These are phyloP conservation scores for Butyriboletus appendiculatus DNA, from an alignment of 1,284 basidiomycete species.

Conservation along the genomic window DNA sequence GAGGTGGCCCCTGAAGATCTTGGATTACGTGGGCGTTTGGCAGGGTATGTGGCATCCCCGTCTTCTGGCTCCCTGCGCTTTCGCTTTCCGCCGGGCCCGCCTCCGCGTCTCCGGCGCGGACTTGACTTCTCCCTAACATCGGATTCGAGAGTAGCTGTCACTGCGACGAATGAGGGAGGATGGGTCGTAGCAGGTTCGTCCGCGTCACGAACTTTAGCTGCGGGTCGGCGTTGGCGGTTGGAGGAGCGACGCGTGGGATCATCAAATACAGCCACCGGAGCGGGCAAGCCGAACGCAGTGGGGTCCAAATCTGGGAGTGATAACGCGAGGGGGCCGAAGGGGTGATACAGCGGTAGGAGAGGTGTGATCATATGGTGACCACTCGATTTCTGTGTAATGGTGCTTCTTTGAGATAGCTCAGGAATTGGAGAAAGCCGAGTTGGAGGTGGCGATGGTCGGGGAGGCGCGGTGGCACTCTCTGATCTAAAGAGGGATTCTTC, in stretches of 20 bases:
- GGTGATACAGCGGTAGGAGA: slow-evolving; percentile 70
- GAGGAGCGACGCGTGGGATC: slow-evolving; percentile 45
- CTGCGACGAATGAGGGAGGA: slow-evolving; percentile 22
- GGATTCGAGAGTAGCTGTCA: slow-evolving; percentile 22
- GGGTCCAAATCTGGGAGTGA: slow-evolving; percentile 69
- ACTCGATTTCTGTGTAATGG: slow-evolving; percentile 21
- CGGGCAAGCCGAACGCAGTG: slow-evolving; percentile 51
- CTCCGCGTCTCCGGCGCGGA: slow-evolving; percentile 43
- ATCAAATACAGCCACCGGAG: slow-evolving; percentile 36
- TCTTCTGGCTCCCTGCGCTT: slow-evolving; percentile 63
- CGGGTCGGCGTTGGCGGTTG: slow-evolving; percentile 50
- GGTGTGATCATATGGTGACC: slow-evolving; percentile 40
- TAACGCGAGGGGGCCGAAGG: slow-evolving; percentile 60
- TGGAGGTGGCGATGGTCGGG: slow-evolving; percentile 7
- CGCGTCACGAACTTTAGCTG: slow-evolving; percentile 55
- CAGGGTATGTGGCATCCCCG: slow-evolving; percentile 66
- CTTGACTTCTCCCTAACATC: slow-evolving; percentile 40
- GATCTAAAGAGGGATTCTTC: slow-evolving; percentile 15
- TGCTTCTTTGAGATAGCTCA: slow-evolving; percentile 17
- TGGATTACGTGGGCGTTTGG: slow-evolving; percentile 60
- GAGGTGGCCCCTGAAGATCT: slow-evolving; percentile 36
- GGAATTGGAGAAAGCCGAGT: slow-evolving; percentile 17
- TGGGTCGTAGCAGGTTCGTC: slow-evolving; percentile 23
- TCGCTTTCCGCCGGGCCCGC: slow-evolving; percentile 49
- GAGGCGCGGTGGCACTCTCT: slow-evolving; percentile 11